Evolutionary conservation across 177 flowering plant species (phyloP), one percentile per base, ranked within the genome.

Genomic region (Vitis hybrid): DNA sequence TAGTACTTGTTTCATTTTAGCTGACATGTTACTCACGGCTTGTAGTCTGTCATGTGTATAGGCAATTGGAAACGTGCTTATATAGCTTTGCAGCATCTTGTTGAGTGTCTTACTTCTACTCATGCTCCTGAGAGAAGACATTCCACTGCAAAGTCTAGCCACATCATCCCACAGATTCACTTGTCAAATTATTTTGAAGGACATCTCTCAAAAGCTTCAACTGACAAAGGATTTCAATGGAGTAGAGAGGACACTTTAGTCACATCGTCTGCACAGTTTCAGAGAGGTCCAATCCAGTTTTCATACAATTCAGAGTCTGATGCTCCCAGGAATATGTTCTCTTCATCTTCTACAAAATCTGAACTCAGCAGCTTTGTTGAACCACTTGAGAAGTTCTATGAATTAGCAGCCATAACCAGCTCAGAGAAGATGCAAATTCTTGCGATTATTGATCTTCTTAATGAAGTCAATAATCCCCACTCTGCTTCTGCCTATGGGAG

Each of bases 51-150:
- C 10, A 57, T 73, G 18, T 70, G 70, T 79, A 72, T 72, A 96
- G 99, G 99, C 56, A 84, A 90, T 70, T 89, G 91, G 92, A 88
- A 77, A 79, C 97, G 94, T 66, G 92, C 99, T 65, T 77, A 78
- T 76, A 75, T 74, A 65, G 85, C 90, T 72, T 50, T 94, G 73
- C 78, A 72, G 68, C 92, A 89, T 79, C 90, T 96, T 65, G 78
- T 81, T 68, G 82, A 83, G 16, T 71, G 58, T 68, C 86, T 92
- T 75, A 56, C 74, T 70, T 79, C 85, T 52, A 67, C 52, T 77
- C 59, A 55, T 66, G 63, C 65, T 48, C 71, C 82, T 52, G 78
- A 70, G 67, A 72, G 70, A 66, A 74, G 62, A 69, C 8, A 60
- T 51, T 26, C 19, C 62, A 11, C 48, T 60, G 61, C 67, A 66